Base-by-base conservation (phyloP, 257 asterid genomes). In the Lavandula angustifolia region DNA sequence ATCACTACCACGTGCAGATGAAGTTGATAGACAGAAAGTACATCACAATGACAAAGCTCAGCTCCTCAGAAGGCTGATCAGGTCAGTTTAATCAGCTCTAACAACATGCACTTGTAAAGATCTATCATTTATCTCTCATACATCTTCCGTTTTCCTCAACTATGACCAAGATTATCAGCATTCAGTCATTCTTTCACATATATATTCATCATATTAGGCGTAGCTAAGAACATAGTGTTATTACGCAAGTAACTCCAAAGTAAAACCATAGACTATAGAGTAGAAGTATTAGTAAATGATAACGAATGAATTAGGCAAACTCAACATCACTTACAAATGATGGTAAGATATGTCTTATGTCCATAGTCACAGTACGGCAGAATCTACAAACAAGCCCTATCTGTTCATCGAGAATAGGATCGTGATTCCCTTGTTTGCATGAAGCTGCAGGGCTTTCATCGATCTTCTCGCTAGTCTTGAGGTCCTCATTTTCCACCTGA, bases 321-420 rank as follows among this genome's bases (percentile, higher is more conserved):
- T 31, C 4, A 13, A 14, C 6, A 33, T 27, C 44, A 70, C 91
- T 73, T 77, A 85, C 96, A 48, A 89, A 77, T 29, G 70, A 18
- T 40, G 96, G 96, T 6, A 89, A 72, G 64, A 87, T 76, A 66
- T 87, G 38, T 72, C 82, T 85, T 60, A 79, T 82, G 62, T 87
- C 91, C 59, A 77, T 12, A 41, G 71, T 46, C 34, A 85, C 79
- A 40, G 29, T 10, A 0, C 58, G 7, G 54, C 98, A 92, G 54
- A 64, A 34, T 74, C 44, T 66, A 71, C 96, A 87, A 32, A 76
- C n/a, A 4, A 85, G 42, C 69, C 98, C 98, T 5, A 78, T 85
- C 60, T 85, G 75, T 54, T 92, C 96, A 64, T 87, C 84, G 41
- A 85, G 85, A 34, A 79, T 33, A 13, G 68, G 62, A 4, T 50